phyloP scores from a whole-genome alignment of 2,329 filamentous ascomycete genomes.

The Myriosclerotinia curreyana region DNA sequence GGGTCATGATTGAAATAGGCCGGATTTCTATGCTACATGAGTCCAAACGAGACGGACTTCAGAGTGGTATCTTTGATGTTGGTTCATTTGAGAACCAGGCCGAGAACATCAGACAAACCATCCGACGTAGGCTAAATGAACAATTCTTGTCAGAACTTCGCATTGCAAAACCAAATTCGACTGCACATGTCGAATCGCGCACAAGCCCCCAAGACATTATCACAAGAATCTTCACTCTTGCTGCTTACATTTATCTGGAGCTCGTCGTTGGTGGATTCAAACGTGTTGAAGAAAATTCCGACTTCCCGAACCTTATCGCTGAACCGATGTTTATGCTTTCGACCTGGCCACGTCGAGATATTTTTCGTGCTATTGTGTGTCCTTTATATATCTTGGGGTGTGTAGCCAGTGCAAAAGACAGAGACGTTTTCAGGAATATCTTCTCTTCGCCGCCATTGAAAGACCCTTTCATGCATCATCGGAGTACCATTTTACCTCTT shows the following conservation, averaged over 20 bases:
- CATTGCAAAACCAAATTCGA: constrained; percentile 22
- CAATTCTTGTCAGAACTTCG: constrained; percentile 25
- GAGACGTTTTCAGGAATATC: constrained; percentile 31
- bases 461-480: constrained; percentile 33
- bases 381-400: constrained; percentile 35
- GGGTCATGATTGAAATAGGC: constrained; percentile 53
- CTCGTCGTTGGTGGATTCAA: constrained; percentile 32
- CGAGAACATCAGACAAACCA: constrained; percentile 28
- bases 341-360: constrained; percentile 23
- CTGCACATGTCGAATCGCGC: neutral
- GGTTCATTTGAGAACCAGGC: constrained; percentile 24
- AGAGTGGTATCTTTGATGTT: constrained; percentile 23
- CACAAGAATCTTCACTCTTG: constrained; percentile 32
- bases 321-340: constrained; percentile 31
- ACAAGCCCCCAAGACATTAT: constrained; percentile 21
- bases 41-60: constrained; percentile 52
- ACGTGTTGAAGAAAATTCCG: constrained; percentile 15
- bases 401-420: constrained; percentile 30
- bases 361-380: constrained; percentile 30
- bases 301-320: constrained; percentile 25
- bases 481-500: constrained; percentile 32
- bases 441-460: constrained; percentile 33
- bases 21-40: constrained; percentile 52
- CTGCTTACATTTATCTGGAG: constrained; percentile 34
- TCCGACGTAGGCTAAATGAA: constrained; percentile 29